phyloP scores from a whole-genome alignment of 306 rosid species.

The Vicia villosa region DNA sequence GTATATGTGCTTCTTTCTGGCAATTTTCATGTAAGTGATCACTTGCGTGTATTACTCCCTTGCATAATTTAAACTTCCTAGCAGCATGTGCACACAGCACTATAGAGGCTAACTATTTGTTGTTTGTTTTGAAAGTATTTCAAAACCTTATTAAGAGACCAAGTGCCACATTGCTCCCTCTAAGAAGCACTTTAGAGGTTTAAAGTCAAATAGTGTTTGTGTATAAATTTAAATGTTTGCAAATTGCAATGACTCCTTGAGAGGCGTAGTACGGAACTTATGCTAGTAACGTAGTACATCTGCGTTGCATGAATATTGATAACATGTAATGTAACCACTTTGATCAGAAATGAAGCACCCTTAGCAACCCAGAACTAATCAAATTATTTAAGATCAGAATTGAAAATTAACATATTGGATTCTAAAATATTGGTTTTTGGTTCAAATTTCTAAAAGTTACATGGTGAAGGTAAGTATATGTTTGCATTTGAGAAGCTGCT shows the following conservation, averaged over 20 bases:
- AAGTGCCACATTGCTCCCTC: neutral
- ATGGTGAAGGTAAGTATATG: neutral
- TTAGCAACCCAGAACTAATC: neutral
- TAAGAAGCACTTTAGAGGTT: neutral
- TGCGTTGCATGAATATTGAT: neutral
- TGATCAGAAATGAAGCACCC: neutral
- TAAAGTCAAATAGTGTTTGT: neutral
- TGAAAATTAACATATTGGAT: conserved; percentile 4
- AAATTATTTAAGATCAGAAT: neutral
- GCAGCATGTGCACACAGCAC: neutral
- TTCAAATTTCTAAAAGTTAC: neutral
- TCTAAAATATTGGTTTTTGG: conserved; percentile 9
- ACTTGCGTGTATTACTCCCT: neutral
- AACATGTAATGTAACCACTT: neutral
- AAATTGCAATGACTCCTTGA: neutral
- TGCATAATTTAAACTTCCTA: conserved; percentile 2
- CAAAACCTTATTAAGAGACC: neutral
- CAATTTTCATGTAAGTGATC: conserved; percentile 86
- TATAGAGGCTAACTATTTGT: neutral
- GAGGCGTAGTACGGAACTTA: neutral
- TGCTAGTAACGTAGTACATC: neutral
- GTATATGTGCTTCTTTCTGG: conserved; percentile 95
- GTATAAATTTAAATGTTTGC: conserved; percentile 16
- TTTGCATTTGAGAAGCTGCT: conserved; percentile 1
- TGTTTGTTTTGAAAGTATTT: neutral